phyloP scores from a whole-genome alignment of 2,329 filamentous ascomycete species.

The Epicoccum sorghinum region DNA sequence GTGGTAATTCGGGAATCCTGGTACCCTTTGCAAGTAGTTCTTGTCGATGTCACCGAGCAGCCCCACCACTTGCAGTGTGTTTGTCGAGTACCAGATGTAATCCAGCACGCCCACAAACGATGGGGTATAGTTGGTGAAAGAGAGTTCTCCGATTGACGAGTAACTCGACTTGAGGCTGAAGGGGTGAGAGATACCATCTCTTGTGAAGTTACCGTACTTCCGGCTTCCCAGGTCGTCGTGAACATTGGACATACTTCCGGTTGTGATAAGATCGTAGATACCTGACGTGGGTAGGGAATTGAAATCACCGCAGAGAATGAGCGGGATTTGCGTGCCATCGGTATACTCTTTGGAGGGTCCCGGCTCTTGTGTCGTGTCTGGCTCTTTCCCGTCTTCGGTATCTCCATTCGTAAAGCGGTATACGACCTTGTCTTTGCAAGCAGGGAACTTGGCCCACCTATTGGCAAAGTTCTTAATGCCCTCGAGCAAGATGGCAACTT shows the following conservation, averaged over 20 bases:
- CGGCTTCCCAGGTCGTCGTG: constrained; percentile 81
- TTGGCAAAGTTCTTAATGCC: constrained; percentile 85
- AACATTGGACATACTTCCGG: constrained; percentile 76
- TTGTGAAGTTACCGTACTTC: constrained; percentile 91
- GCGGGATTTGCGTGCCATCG: constrained; percentile 83
- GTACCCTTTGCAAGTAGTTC: constrained; percentile 82
- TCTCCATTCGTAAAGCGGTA: constrained; percentile 57
- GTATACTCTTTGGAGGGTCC: constrained; percentile 86
- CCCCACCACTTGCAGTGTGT: constrained; percentile 81
- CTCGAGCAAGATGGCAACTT: constrained; percentile 95
- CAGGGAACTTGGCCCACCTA: constrained; percentile 78
- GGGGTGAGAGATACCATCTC: constrained; percentile 89
- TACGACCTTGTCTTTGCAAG: constrained; percentile 78
- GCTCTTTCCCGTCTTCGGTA: constrained; percentile 54
- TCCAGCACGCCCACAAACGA: constrained; percentile 92
- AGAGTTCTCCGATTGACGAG: constrained; percentile 79
- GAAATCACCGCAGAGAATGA: constrained; percentile 93
- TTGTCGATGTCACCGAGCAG: constrained; percentile 86
- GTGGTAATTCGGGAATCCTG: constrained; percentile 92
- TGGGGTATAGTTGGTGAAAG: constrained; percentile 96
- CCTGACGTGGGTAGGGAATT: constrained; percentile 88
- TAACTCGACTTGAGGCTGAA: constrained; percentile 95
- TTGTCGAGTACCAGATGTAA: constrained; percentile 97
- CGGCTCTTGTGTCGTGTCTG: constrained; percentile 66
- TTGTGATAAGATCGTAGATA: constrained; percentile 87